phyloP scores from a whole-genome alignment of 768 basidiomycete genomes.

The Psilocybe cyanescens region DNA sequence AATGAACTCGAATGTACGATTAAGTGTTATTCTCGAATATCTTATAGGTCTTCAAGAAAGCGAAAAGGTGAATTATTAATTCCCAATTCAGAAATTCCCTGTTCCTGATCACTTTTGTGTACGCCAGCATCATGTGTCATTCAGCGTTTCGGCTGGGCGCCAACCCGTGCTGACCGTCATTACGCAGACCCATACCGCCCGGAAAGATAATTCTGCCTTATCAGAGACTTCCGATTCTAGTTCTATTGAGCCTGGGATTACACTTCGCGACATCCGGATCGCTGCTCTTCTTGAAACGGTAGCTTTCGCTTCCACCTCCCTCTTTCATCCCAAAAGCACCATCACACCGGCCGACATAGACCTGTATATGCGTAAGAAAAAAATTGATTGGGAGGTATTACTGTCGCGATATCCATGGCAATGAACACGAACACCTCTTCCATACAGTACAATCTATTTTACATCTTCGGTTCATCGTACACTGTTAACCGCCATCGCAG shows the following conservation, averaged over 20 bases:
- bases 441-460: too few relatives aligned
- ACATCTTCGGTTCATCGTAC: too few relatives aligned
- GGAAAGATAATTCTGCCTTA: background rate
- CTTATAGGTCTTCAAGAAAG: slow-evolving; percentile 20
- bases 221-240: background rate
- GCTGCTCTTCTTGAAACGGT: slow-evolving; percentile 43
- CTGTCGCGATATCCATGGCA: too few relatives aligned
- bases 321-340: too few relatives aligned
- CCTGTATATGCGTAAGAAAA: too few relatives aligned
- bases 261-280: slow-evolving; percentile 53
- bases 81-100: too few relatives aligned
- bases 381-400: too few relatives aligned
- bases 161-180: slow-evolving; percentile 18
- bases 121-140: slow-evolving; percentile 27
- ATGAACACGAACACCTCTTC: too few relatives aligned
- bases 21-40: slow-evolving; percentile 19
- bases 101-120: background rate
- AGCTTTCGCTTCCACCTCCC: too few relatives aligned
- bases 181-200: slow-evolving; percentile 30
- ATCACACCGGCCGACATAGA: too few relatives aligned
- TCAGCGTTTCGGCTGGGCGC: slow-evolving; percentile 19
- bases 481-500: too few relatives aligned
- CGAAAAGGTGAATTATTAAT: slow-evolving; percentile 19
- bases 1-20: slow-evolving; percentile 20
- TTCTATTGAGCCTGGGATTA: slow-evolving; percentile 41